A percentile compares a stretch with the other conserved stretches of the same genome.
Evolutionary conservation across 2,329 filamentous ascomycete species (phyloP).

Genomic region (Fusarium algeriense): DNA sequence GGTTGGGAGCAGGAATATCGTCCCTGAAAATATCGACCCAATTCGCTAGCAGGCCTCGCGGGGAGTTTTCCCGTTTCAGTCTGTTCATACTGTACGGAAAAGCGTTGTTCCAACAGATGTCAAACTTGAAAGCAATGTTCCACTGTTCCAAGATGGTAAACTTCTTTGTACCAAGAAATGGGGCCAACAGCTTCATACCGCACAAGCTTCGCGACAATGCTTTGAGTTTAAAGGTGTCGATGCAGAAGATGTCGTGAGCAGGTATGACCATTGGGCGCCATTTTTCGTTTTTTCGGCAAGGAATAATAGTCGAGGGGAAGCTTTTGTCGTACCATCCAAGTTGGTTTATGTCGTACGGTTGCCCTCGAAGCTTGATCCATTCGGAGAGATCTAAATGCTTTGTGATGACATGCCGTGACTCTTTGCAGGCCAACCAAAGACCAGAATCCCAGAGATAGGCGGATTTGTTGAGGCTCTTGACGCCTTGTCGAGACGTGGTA

Average conservation of each 20-base stretch:
- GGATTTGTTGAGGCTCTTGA: neutral
- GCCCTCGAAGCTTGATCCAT: neutral
- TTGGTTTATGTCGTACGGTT: neutral
- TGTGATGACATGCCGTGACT: neutral
- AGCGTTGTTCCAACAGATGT: neutral
- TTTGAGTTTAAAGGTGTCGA: neutral
- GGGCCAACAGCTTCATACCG: neutral
- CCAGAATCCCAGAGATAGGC: constrained; percentile 22
- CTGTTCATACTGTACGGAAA: accelerated
- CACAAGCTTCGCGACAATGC: neutral
- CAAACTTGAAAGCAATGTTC: neutral
- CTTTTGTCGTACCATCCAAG: accelerated
- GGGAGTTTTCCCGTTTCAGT: accelerated
- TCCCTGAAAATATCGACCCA: neutral
- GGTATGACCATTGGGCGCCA: neutral
- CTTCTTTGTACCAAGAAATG: neutral
- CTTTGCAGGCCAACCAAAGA: constrained; percentile 15
- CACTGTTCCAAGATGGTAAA: neutral
- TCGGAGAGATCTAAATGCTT: accelerated
- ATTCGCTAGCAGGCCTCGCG: neutral
- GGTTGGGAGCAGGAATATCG: accelerated
- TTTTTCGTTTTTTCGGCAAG: accelerated
- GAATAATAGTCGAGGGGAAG: neutral
- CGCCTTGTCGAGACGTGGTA: too few species aligned
- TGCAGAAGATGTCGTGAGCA: neutral